Percentiles rank a stretch among this genome's conserved stretches.
Conservation (phyloP, 441 rosid species). For the Hura crepitans region DNA sequence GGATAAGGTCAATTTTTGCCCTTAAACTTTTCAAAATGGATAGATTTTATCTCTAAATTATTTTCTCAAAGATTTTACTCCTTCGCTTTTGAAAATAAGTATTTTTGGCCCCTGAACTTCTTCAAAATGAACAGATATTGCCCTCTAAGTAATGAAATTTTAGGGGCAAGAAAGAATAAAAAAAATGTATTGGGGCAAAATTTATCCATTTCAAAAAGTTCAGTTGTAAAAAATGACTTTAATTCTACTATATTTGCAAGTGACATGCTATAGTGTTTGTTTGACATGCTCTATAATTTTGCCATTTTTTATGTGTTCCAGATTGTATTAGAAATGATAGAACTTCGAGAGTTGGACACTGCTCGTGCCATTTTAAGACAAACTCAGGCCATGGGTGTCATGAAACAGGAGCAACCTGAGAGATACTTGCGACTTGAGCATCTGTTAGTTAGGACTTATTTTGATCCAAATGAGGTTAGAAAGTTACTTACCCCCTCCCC, state of each 20-base stretch:
- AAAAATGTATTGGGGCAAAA: no score
- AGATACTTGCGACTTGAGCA: slow-evolving; percentile 96
- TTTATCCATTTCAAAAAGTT: no score
- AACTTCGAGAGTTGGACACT: slow-evolving; percentile 91
- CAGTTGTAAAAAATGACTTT: no score
- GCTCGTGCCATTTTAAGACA: slow-evolving; percentile 96
- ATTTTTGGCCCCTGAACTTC: no score
- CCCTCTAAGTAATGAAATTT: no score
- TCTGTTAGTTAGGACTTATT: slow-evolving; percentile 92
- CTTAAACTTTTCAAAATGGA: no score
- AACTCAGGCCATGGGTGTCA: slow-evolving; percentile 98
- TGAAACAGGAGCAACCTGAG: slow-evolving; percentile 99
- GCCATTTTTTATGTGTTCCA: slow-evolving; percentile 26
- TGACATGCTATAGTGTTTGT: not conserved
- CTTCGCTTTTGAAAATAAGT: no score
- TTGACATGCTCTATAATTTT: not conserved
- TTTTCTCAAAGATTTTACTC: no score
- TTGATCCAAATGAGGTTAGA: slow-evolving; percentile 94
- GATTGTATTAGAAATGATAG: slow-evolving; percentile 99
- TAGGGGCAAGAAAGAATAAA: no score
- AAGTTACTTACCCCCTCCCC: not conserved
- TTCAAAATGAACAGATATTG: no score
- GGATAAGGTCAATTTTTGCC: no score
- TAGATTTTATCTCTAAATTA: no score
- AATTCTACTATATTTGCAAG: not conserved